Evolutionary conservation across 495 filamentous ascomycete genomes (phyloP), one percentile per base, ranked within the genome.

Genomic region (Penicillium bialowiezense): DNA sequence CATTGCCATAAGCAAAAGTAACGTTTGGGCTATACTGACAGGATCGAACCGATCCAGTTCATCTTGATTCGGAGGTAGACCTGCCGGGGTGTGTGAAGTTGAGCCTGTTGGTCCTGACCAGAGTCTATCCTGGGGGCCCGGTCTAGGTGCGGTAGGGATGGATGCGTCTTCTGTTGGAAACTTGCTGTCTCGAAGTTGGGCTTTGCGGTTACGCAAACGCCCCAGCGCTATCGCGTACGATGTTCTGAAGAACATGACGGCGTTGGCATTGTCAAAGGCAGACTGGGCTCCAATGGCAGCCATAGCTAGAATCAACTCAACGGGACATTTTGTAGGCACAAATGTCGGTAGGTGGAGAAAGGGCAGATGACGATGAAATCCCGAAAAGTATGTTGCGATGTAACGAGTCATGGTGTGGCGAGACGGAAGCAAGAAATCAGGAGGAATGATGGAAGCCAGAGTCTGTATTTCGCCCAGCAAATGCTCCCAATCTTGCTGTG

Each of bases 211-310:
- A 15, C 36, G 18, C 4, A 40, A 23, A 14, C 20, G 19, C 17
- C 23, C 37, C 15, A 19, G 14, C 3, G 37, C 20, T 14, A 24
- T 24, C 1, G 9, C 10, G 18, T 42, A 43, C 6, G 52, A 48
- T 31, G 50, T 45, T 5, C 40, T 44, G 35, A 52, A 54, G 8
- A 54, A 20, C 31, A 41, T 32, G 6, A 47, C 39, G 9, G 51
- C 28, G 13, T 48, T 54, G 2, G 34, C 34, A 6, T 12, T 73
- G 41, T 81, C 79, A 45, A 81, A 81, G 2, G 76, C 65, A 21
- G 51, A 62, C 23, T 50, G 39, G 21, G 55, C 36, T 7, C 60
- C 60, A 8, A 54, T 47, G 2, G 55, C 46, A 7, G 55, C 60
- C 36, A 59, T 53, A 24, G 44, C 58, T 10, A 64, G 35, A 9